These are phyloP conservation scores for Paramyrothecium roridum DNA, from an alignment of 2,329 filamentous ascomycete genomes.

Conservation along the genomic window DNA sequence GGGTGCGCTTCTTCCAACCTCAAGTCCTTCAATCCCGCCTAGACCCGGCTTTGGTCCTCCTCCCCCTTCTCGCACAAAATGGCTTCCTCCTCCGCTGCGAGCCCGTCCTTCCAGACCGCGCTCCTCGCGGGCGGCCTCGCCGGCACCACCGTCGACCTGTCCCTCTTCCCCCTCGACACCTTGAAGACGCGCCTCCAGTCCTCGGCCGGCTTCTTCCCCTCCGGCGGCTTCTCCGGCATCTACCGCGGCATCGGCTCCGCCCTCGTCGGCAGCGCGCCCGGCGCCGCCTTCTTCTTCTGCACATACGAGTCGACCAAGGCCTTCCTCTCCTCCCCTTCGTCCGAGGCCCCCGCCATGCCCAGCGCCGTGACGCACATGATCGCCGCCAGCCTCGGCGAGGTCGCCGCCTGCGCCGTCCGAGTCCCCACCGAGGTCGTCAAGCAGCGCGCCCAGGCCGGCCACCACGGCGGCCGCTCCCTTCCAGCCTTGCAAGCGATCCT, in stretches of 20 bases:
- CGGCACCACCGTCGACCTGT: slow-evolving; percentile 93
- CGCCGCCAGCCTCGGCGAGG: slow-evolving; percentile 81
- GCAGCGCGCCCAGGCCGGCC: slow-evolving; percentile 87
- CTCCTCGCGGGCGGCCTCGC: slow-evolving; percentile 83
- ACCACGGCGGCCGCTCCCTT: slow-evolving; percentile 69
- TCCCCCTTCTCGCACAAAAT: slow-evolving; percentile 1
- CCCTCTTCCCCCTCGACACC: slow-evolving; percentile 96
- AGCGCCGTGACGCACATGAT: slow-evolving; percentile 66
- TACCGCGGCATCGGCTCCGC: slow-evolving; percentile 91
- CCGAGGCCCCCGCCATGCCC: slow-evolving; percentile 28
- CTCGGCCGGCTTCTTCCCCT: slow-evolving; percentile 69
- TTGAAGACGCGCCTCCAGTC: slow-evolving; percentile 97
- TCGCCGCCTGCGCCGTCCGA: slow-evolving; percentile 86
- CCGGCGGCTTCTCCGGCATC: slow-evolving; percentile 85
- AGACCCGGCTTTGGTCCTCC: neutral
- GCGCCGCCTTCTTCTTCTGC: slow-evolving; percentile 95
- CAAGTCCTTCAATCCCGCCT: no score
- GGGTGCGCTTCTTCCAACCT: neutral
- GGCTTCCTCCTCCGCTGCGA: slow-evolving; percentile 10
- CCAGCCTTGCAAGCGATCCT: slow-evolving; percentile 70
- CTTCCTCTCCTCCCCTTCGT: slow-evolving; percentile 31
- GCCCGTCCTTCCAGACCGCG: slow-evolving; percentile 54
- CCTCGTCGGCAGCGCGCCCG: slow-evolving; percentile 86
- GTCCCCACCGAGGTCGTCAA: slow-evolving; percentile 97
- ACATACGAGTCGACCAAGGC: slow-evolving; percentile 80